Evolutionary conservation across 495 filamentous ascomycete genomes (phyloP).

Genomic region (Hypoxylon intermedium): DNA sequence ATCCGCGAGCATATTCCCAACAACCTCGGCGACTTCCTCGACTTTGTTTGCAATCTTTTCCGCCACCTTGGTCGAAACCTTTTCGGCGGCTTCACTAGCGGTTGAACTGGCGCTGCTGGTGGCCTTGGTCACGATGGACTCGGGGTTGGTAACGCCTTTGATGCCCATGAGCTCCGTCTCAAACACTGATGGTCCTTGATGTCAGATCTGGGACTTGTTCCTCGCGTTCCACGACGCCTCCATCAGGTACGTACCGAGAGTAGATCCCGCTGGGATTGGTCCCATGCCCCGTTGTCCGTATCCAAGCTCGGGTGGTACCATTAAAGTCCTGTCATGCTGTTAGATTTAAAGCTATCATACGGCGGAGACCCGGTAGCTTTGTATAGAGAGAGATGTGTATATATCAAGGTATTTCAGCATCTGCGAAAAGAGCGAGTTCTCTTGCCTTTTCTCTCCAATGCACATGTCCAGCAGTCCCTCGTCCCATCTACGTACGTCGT

Average conservation of each 20-base stretch:
- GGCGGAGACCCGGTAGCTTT: not conserved
- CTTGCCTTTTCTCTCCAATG: constrained; percentile 82
- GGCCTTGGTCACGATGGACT: constrained; percentile 55
- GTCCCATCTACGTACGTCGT: constrained; percentile 70
- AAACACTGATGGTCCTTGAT: constrained; percentile 65
- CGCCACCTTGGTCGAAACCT: constrained; percentile 47
- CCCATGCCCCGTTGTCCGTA: constrained; percentile 81
- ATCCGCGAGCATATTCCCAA: constrained; percentile 54
- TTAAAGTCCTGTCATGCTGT: constrained; percentile 66
- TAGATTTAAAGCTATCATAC: constrained; percentile 10
- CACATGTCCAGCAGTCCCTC: constrained; percentile 93
- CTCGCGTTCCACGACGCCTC: not conserved
- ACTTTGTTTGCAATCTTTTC: constrained; percentile 54
- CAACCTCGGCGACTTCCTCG: constrained; percentile 53
- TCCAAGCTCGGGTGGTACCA: constrained; percentile 83
- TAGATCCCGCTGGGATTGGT: constrained; percentile 79
- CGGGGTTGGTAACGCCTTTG: constrained; percentile 71
- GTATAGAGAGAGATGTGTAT: not conserved
- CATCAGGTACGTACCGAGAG: constrained; percentile 62
- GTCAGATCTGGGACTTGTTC: not conserved
- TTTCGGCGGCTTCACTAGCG: constrained; percentile 45
- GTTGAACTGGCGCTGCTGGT: constrained; percentile 34
- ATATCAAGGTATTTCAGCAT: not conserved
- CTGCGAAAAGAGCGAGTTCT: not conserved
- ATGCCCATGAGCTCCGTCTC: constrained; percentile 93